These are phyloP conservation scores for Botryosphaeria agaves DNA, from an alignment of 2,329 filamentous ascomycete species.

Conservation along the genomic window DNA sequence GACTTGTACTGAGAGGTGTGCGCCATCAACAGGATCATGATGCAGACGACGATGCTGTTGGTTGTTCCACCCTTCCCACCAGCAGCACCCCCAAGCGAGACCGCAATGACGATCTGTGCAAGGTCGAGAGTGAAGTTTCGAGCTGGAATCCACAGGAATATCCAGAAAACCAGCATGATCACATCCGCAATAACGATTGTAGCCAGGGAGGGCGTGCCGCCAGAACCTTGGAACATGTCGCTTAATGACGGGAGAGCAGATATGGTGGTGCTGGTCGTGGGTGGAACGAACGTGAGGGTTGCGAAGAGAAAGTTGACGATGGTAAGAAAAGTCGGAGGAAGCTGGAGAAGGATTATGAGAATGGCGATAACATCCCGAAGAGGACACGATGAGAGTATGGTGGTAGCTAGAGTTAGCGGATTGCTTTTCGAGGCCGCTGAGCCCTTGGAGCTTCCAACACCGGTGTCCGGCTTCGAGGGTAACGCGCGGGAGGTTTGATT, in stretches of 20 bases:
- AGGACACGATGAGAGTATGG: constrained; percentile 76
- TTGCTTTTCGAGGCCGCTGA: constrained; percentile 52
- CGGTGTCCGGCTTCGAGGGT: constrained; percentile 42
- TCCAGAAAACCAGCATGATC: constrained; percentile 61
- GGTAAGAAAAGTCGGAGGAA: constrained; percentile 75
- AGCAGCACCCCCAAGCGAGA: constrained; percentile 72
- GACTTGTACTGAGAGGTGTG: constrained; percentile 33
- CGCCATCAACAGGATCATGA: constrained; percentile 43
- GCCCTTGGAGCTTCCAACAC: constrained; percentile 47
- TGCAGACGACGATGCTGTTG: constrained; percentile 54
- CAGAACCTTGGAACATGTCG: constrained; percentile 78
- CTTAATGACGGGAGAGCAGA: constrained; percentile 62
- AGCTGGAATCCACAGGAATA: constrained; percentile 72
- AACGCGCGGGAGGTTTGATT: neutral
- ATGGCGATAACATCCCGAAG: constrained; percentile 93
- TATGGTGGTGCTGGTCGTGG: constrained; percentile 54
- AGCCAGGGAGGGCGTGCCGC: constrained; percentile 69
- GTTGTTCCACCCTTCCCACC: constrained; percentile 50
- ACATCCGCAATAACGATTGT: constrained; percentile 74
- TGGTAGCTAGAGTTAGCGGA: constrained; percentile 61
- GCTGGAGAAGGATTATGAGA: constrained; percentile 84
- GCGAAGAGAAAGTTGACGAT: constrained; percentile 86
- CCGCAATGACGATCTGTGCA: constrained; percentile 82
- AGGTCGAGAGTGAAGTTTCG: constrained; percentile 81
- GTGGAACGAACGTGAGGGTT: constrained; percentile 79